phyloP scores from a whole-genome alignment of 2,329 filamentous ascomycete genomes.

The Chaetothyriales sp. region DNA sequence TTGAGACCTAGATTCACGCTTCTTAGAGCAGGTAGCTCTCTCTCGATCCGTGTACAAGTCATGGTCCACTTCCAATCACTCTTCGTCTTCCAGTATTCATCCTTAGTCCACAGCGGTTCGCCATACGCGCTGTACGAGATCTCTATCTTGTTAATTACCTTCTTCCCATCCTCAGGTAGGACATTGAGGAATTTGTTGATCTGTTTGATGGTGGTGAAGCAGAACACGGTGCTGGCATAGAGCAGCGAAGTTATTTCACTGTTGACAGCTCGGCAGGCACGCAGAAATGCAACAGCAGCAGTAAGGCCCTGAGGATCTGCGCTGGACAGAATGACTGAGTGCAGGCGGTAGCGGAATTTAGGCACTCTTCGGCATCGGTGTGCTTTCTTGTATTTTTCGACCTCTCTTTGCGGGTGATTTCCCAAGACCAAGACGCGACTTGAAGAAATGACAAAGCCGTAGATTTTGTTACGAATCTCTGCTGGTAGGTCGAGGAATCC shows the following conservation, averaged over 20 bases:
- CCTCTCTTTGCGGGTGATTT: slow-evolving; percentile 15
- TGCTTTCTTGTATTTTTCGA: slow-evolving; percentile 5
- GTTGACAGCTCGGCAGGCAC: slow-evolving; percentile 16
- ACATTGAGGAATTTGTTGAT: slow-evolving; percentile 28
- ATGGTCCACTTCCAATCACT: slow-evolving; percentile 15
- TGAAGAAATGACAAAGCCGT: slow-evolving; percentile 45
- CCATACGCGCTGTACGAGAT: slow-evolving; percentile 14
- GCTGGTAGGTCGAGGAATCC: slow-evolving; percentile 54
- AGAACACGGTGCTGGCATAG: slow-evolving; percentile 16
- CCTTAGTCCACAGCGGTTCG: slow-evolving; percentile 11
- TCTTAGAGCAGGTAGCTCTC: slow-evolving; percentile 8
- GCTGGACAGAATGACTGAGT: not conserved
- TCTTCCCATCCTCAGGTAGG: slow-evolving; percentile 32
- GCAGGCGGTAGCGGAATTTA: slow-evolving; percentile 11
- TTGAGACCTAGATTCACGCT: slow-evolving; percentile 10
- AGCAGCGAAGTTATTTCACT: slow-evolving; percentile 12
- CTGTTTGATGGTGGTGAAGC: slow-evolving; percentile 14
- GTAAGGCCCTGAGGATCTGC: slow-evolving; percentile 2
- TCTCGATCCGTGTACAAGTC: slow-evolving; percentile 7
- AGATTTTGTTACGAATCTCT: slow-evolving; percentile 57
- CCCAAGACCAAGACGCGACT: slow-evolving; percentile 9
- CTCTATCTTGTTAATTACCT: slow-evolving; percentile 23
- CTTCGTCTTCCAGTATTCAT: slow-evolving; percentile 12
- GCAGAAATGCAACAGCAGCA: slow-evolving; percentile 4
- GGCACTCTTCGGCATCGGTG: slow-evolving; percentile 6